A percentile compares a stretch with the other conserved stretches of the same genome.
These are phyloP conservation scores for Colletotrichum spaethianum DNA, from an alignment of 2,329 filamentous ascomycete species.

Conservation along the genomic window DNA sequence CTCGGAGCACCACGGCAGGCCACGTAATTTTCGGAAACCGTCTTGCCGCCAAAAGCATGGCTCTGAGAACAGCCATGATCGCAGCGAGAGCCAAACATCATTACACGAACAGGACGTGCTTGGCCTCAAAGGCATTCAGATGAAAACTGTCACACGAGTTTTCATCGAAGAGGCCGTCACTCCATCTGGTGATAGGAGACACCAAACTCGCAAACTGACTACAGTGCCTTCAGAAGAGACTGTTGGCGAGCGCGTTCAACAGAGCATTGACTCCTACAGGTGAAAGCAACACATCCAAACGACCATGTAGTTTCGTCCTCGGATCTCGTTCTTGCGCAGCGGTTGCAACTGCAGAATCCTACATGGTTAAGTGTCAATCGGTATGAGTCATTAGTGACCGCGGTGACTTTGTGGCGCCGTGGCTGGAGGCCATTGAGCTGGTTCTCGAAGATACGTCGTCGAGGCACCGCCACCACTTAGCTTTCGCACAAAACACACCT, in stretches of 20 bases:
- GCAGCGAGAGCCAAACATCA: constrained; percentile 32
- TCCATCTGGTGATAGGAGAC: constrained; percentile 42
- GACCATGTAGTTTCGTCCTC: not conserved
- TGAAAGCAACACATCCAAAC: not conserved
- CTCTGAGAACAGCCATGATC: not conserved
- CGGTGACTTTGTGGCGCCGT: not conserved
- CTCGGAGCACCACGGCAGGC: not conserved
- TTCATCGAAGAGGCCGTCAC: constrained; percentile 56
- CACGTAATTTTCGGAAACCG: constrained; percentile 1
- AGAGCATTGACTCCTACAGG: constrained; percentile 16
- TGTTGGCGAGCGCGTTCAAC: constrained; percentile 14
- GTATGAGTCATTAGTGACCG: not conserved
- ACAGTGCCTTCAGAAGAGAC: constrained; percentile 18
- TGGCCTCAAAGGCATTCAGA: constrained; percentile 53
- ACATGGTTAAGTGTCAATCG: no score
- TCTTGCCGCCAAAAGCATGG: not conserved
- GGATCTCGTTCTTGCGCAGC: not conserved
- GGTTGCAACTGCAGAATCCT: not conserved
- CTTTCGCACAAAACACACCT: not conserved
- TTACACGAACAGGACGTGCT: not conserved
- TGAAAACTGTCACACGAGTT: constrained; percentile 60
- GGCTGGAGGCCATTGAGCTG: not conserved
- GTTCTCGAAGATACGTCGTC: not conserved
- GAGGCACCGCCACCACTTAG: not conserved
- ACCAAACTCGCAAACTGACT: not conserved